Evolutionary conservation across 1,139 yeast genomes (phyloP).

Genomic region (Tardiomyces blankii): DNA sequence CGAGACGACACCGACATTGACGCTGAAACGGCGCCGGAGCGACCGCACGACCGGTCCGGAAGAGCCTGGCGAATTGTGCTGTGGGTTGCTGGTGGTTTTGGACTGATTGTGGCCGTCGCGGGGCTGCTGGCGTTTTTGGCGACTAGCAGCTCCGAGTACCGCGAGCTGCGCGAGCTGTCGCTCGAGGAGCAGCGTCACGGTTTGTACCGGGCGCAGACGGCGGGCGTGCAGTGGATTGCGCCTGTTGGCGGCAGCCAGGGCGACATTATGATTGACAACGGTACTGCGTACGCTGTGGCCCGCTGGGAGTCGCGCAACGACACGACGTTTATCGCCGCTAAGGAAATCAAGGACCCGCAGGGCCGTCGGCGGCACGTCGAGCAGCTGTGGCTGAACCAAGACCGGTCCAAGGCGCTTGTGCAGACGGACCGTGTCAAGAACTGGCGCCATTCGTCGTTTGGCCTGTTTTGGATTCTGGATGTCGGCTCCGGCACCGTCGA

Average conservation of each 20-base stretch:
- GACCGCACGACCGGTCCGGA: too few species aligned
- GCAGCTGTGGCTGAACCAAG: constrained; percentile 21
- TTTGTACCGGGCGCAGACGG: constrained; percentile 10
- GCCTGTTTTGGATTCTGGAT: constrained; percentile 55
- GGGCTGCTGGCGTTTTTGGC: too few species aligned
- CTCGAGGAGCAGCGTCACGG: constrained; percentile 21
- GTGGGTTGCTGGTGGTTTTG: too few species aligned
- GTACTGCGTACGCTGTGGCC: constrained; percentile 3
- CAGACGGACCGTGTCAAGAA: constrained; percentile 40
- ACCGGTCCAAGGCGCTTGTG: constrained; percentile 39
- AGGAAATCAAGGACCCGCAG: constrained; percentile 7
- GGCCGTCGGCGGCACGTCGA: constrained; percentile 13
- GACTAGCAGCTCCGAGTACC: too few species aligned
- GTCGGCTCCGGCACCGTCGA: constrained; percentile 25
- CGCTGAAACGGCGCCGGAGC: too few species aligned
- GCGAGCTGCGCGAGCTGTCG: constrained; percentile 4
- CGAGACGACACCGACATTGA: too few species aligned
- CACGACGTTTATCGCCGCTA: constrained; percentile 10
- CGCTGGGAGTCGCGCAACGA: constrained; percentile 17
- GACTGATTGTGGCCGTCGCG: too few species aligned
- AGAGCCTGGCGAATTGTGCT: too few species aligned
- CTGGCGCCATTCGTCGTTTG: constrained; percentile 71
- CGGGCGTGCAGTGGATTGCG: constrained; percentile 17
- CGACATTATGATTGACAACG: not conserved
- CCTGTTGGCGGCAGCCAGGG: constrained; percentile 8